Percentiles rank a stretch among this genome's conserved stretches.
Conservation (phyloP, 2,329 filamentous ascomycete genomes). For the Cytospora mali region DNA sequence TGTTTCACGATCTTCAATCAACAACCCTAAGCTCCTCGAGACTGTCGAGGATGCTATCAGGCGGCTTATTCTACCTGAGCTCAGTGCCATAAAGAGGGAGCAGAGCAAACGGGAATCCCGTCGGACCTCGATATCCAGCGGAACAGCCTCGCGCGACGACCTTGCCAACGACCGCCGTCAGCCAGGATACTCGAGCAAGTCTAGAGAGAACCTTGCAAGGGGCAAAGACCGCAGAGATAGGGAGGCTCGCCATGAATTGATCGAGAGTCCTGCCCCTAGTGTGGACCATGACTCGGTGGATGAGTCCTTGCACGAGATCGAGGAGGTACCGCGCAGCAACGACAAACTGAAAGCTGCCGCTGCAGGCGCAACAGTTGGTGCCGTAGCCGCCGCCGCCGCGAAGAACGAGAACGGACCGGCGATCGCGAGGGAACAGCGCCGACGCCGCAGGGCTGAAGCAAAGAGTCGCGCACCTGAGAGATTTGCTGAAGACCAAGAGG, state of each 20-base stretch:
- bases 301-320: constrained; percentile 43
- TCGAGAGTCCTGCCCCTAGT: constrained; percentile 52
- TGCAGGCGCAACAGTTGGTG: constrained; percentile 46
- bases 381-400: constrained; percentile 42
- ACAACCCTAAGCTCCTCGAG: constrained; percentile 87
- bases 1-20: constrained; percentile 71
- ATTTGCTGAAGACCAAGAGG: constrained; percentile 54
- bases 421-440: constrained; percentile 54
- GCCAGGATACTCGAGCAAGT: constrained; percentile 50
- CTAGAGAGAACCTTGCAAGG: constrained; percentile 52
- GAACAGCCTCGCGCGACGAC: constrained; percentile 57
- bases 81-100: constrained; percentile 88
- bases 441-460: constrained; percentile 56
- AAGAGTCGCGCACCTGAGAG: constrained; percentile 50
- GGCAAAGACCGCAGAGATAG: constrained; percentile 51
- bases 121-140: constrained; percentile 65
- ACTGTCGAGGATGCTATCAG: constrained; percentile 94
- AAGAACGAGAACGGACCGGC: constrained; percentile 46
- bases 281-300: constrained; percentile 51
- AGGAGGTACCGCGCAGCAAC: constrained; percentile 50
- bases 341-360: constrained; percentile 50
- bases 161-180: constrained; percentile 62
- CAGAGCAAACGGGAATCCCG: constrained; percentile 76
- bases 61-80: constrained; percentile 84
- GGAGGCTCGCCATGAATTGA: constrained; percentile 58